phyloP scores from a whole-genome alignment of 2,329 filamentous ascomycete species.

The Aspergillus sergii region DNA sequence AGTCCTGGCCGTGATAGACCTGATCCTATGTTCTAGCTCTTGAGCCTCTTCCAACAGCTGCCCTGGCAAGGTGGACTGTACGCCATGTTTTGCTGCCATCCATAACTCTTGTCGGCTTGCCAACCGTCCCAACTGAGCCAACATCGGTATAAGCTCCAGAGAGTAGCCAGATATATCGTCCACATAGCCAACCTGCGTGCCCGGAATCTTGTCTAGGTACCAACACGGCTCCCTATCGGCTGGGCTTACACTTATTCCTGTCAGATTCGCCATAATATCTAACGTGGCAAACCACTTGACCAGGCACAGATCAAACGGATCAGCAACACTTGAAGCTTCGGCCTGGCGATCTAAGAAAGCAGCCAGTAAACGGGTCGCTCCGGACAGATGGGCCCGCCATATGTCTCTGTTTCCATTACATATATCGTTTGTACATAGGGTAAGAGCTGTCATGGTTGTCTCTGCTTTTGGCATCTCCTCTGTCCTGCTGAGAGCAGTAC shows the following conservation, averaged over 20 bases:
- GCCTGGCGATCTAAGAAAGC: constrained; percentile 20
- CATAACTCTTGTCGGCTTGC: constrained; percentile 8
- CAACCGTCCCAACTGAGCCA: constrained; percentile 26
- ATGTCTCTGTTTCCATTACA: constrained; percentile 33
- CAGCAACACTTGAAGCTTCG: constrained; percentile 1
- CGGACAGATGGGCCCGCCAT: constrained; percentile 30
- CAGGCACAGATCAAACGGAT: constrained; percentile 24
- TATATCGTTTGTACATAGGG: constrained; percentile 37
- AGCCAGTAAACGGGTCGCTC: constrained; percentile 27
- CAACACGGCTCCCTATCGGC: constrained; percentile 13
- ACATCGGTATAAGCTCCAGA: constrained; percentile 27
- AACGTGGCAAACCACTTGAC: constrained; percentile 35
- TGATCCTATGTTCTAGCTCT: constrained; percentile 16
- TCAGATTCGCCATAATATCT: constrained; percentile 30
- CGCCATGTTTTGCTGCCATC: background rate
- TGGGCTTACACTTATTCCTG: constrained; percentile 17
- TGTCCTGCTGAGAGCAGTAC: constrained; percentile 20
- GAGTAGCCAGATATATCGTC: constrained; percentile 37
- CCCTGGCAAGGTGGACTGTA: background rate
- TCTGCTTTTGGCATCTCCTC: constrained; percentile 22
- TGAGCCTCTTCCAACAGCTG: constrained; percentile 9
- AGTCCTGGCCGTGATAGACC: constrained; percentile 12
- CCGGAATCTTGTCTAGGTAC: constrained; percentile 13
- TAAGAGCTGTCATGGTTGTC: constrained; percentile 32
- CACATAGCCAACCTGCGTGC: constrained; percentile 10